Base-by-base conservation (phyloP, 208 protist species). In the Leishmania turanica region DNA sequence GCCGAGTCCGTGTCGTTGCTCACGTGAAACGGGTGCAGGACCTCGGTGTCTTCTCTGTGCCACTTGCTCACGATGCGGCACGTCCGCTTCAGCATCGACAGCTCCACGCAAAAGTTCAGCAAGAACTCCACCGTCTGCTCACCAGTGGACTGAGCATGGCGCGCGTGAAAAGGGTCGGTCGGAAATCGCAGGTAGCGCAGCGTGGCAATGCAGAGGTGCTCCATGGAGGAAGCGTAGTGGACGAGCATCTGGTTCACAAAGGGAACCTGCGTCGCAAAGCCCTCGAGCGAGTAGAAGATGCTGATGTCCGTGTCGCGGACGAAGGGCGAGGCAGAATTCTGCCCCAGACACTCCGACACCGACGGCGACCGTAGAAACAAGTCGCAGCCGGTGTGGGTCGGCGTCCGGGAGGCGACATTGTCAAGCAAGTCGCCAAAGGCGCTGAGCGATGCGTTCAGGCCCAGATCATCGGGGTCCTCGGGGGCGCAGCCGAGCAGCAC, bases 151-250 rank as follows among this genome's bases (percentile, higher is more conserved):
- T 91, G 86, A 7, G 88, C 92, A 64, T 94, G 87, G 49, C 83
- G 83, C 21, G 89, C 82, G 78, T 94, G 91, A 21, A 87, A 79
- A 47, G 77, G 77, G 66, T 96, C 89, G 75, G 83, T 73, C 1
- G 92, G 92, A 51, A 84, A 85, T 51, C 82, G 74, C 37, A 94
- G 83, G 71, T 94, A 96, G 15, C 90, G 89, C 72, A 92, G 82
- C 54, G 91, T 87, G n/a, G 91, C 92, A 64, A 96, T 84, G 85
- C 92, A 96, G 47, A 96, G 79, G 54, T 87, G 85, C 84, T 96
- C 92, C 65, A 96, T 70, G 17, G 84, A 78, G 13, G 89, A 83
- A 19, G 91, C 90, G 85, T 95, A 96, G 72, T 88, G 75, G 19
- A 87, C 82, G 65, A 96, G 88, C 56, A 94, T 80, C 60, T 87